Evolutionary conservation across 1,284 basidiomycete species (phyloP).

Genomic region (Paramarasmius palmivorus): DNA sequence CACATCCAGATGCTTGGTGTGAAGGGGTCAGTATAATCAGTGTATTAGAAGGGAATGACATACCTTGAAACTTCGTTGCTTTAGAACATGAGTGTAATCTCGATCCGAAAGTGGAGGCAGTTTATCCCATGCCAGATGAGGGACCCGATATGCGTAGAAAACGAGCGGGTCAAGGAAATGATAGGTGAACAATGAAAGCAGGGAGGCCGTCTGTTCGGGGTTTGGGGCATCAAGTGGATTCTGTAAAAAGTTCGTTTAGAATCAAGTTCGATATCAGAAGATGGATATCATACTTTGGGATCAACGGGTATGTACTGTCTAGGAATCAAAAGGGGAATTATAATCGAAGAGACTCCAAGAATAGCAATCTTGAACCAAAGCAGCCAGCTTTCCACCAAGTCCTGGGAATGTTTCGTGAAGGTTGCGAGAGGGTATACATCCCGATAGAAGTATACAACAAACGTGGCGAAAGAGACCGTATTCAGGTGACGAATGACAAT

Average conservation of each 20-base stretch:
- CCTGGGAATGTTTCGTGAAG: conserved; percentile 34
- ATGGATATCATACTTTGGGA: conserved; percentile 39
- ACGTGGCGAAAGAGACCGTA: conserved; percentile 35
- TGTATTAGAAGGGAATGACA: conserved; percentile 17
- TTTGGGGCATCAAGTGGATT: conserved; percentile 38
- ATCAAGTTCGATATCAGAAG: no score
- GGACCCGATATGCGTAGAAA: conserved; percentile 25
- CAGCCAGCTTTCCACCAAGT: conserved; percentile 31
- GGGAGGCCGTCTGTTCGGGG: conserved; percentile 54
- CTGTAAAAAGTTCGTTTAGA: conserved; percentile 23
- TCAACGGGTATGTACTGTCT: conserved; percentile 44
- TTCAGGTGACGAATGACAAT: conserved; percentile 33
- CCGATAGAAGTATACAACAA: conserved; percentile 55
- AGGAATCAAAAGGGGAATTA: conserved; percentile 41
- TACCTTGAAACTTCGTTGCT: conserved; percentile 37
- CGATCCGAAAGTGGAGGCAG: conserved; percentile 63
- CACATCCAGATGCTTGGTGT: conserved; percentile 40
- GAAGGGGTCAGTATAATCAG: conserved; percentile 40
- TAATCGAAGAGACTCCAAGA: conserved; percentile 31
- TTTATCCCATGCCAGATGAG: conserved; percentile 36
- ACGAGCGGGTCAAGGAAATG: conserved; percentile 47
- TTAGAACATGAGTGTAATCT: conserved; percentile 43
- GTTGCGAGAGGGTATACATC: conserved; percentile 66
- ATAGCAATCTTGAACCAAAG: conserved; percentile 39
- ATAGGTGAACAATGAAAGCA: conserved; percentile 45